These are phyloP conservation scores for Alternaria brassicicola DNA, from an alignment of 2,329 filamentous ascomycete genomes.

Conservation along the genomic window DNA sequence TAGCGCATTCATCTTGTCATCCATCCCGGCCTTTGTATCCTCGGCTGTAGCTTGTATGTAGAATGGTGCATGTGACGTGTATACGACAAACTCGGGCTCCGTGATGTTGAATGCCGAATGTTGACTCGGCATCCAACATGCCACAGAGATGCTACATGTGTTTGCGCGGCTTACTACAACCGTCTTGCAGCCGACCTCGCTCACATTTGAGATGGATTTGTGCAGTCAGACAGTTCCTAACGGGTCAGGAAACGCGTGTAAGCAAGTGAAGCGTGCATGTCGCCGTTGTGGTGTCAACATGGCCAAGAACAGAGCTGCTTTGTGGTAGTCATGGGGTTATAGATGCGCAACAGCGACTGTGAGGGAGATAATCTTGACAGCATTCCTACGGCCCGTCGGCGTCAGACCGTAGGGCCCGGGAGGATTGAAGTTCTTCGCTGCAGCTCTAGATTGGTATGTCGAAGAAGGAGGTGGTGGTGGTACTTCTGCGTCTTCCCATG, in stretches of 20 bases:
- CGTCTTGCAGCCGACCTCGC: neutral
- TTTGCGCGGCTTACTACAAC: neutral
- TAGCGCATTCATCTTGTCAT: slow-evolving; percentile 29
- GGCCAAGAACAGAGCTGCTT: neutral
- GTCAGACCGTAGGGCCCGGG: neutral
- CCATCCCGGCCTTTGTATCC: slow-evolving; percentile 19
- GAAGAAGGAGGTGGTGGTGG: neutral
- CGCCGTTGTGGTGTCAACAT: neutral
- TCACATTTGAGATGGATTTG: neutral
- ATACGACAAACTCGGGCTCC: neutral
- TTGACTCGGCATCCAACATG: neutral
- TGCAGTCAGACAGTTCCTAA: neutral
- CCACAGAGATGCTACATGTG: neutral
- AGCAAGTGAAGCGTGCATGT: neutral
- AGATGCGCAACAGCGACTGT: neutral
- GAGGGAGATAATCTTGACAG: neutral
- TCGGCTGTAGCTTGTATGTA: neutral
- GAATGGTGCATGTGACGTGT: neutral
- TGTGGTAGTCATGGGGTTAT: neutral
- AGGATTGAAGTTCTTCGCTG: neutral
- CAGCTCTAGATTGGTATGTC: neutral
- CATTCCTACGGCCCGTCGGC: neutral
- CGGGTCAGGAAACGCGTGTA: neutral
- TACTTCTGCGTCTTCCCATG: neutral
- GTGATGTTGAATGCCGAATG: neutral